Percentiles rank a stretch among this genome's conserved stretches.
phyloP scores from a whole-genome alignment of 495 filamentous ascomycete species.

The Penicillium lividum region DNA sequence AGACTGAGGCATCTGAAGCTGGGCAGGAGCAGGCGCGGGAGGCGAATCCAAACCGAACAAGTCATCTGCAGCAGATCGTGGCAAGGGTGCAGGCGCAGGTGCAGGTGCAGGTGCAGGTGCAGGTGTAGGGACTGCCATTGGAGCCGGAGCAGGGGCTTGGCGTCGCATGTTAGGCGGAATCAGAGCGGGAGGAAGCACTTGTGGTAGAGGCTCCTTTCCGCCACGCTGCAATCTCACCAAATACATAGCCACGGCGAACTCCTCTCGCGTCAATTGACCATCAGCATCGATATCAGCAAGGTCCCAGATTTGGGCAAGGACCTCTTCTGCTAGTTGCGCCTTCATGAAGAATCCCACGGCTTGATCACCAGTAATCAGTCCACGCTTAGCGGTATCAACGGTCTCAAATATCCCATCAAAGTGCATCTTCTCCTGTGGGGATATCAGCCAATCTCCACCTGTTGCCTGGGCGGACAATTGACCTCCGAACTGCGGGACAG shows the following conservation, averaged over 20 bases:
- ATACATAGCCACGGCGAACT: constrained; percentile 98
- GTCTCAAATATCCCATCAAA: constrained; percentile 84
- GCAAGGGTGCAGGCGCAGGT: constrained; percentile 44
- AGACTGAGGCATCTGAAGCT: constrained; percentile 63
- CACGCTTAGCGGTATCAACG: constrained; percentile 75
- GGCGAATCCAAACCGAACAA: constrained; percentile 82
- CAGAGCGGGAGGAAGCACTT: constrained; percentile 73
- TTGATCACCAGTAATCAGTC: constrained; percentile 88
- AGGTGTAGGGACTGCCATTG: constrained; percentile 46
- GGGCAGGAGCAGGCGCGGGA: constrained; percentile 52
- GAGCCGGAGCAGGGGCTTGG: constrained; percentile 51
- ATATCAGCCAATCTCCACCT: constrained; percentile 83
- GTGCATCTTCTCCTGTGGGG: constrained; percentile 75
- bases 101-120: constrained; percentile 40
- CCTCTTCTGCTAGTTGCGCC: constrained; percentile 85
- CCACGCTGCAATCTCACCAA: constrained; percentile 84
- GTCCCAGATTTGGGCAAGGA: constrained; percentile 96
- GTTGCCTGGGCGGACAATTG: constrained; percentile 62
- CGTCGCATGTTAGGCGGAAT: constrained; percentile 88
- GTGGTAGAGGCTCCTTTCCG: constrained; percentile 68
- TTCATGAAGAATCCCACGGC: constrained; percentile 94
- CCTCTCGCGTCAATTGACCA: constrained; percentile 80
- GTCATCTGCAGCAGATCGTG: constrained; percentile 82
- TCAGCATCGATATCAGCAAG: constrained; percentile 91
- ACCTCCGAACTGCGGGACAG: constrained; percentile 54